Evolutionary conservation across 23 red algal genomes (phyloP).

Genomic region (Pyropia haitanensis): DNA sequence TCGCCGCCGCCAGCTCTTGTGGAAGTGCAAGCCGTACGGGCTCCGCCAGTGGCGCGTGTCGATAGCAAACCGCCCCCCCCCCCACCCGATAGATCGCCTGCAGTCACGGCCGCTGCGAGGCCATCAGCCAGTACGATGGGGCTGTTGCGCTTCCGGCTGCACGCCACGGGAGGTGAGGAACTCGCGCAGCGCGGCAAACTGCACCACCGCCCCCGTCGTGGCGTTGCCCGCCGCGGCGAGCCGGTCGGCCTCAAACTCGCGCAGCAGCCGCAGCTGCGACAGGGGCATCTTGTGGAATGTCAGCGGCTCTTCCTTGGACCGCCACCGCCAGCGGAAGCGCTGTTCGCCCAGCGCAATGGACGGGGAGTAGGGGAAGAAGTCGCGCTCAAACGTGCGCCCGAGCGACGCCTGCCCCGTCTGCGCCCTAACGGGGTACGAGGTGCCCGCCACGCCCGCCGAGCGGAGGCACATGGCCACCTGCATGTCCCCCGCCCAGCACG

Average conservation of each 20-base stretch:
- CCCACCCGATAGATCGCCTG: no score
- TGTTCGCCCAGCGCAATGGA: slow-evolving; percentile 30
- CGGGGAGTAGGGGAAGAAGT: slow-evolving; percentile 40
- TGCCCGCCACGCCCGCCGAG: slow-evolving; percentile 5
- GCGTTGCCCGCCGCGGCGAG: neutral
- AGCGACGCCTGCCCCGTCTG: neutral
- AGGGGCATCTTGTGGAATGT: slow-evolving; percentile 53
- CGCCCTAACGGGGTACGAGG: no score
- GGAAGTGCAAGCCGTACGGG: no score
- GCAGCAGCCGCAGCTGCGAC: slow-evolving; percentile 16
- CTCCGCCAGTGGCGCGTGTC: no score
- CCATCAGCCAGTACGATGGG: no score
- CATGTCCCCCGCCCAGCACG: slow-evolving; percentile 87
- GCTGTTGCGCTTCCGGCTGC: no score
- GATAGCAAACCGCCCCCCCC: no score
- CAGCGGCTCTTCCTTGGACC: slow-evolving; percentile 23
- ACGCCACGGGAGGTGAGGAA: slow-evolving; percentile 1
- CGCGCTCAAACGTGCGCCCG: neutral
- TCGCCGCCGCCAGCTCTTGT: no score
- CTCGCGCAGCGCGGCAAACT: slow-evolving; percentile 19
- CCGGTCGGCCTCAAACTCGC: slow-evolving; percentile 13
- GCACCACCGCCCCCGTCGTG: slow-evolving; percentile 1
- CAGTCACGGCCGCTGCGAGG: no score
- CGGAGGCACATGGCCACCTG: slow-evolving; percentile 56
- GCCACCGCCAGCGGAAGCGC: slow-evolving; percentile 24